These are phyloP conservation scores for Pezicula carpinea DNA, from an alignment of 2,329 filamentous ascomycete species.

Conservation along the genomic window DNA sequence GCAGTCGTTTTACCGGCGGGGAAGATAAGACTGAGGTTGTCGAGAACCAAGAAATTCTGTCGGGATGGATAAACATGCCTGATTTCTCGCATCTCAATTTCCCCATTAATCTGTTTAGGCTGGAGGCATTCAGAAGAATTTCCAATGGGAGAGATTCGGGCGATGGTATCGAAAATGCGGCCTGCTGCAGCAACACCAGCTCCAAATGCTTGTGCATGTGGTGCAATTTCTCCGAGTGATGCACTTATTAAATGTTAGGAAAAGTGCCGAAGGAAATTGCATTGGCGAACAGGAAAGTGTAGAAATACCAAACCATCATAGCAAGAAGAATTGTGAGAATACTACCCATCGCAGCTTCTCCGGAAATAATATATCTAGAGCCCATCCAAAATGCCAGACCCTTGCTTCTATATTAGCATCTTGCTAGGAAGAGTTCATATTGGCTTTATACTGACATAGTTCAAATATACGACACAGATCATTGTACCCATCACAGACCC, in stretches of 20 bases:
- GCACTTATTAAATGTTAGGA: no score
- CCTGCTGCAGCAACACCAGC: conserved; percentile 73
- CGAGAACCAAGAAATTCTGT: conserved; percentile 58
- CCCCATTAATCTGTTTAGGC: conserved; percentile 65
- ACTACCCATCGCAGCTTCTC: conserved; percentile 8
- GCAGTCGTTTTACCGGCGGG: conserved; percentile 64
- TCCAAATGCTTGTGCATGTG: conserved; percentile 79
- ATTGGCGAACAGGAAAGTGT: no score
- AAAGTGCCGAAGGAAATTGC: no score
- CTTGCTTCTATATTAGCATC: no score
- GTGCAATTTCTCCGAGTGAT: conserved; percentile 52
- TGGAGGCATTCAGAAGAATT: conserved; percentile 60
- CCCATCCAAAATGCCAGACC: conserved; percentile 46
- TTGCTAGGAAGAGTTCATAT: no score
- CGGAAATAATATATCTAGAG: conserved; percentile 8
- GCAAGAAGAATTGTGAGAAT: conserved; percentile 44
- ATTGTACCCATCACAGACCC: conserved; percentile 75
- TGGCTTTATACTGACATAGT: conserved; percentile 51
- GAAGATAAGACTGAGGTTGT: conserved; percentile 53
- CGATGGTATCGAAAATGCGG: conserved; percentile 90
- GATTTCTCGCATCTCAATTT: conserved; percentile 70
- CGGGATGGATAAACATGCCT: conserved; percentile 70
- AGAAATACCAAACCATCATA: conserved; percentile 49
- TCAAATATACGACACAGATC: conserved; percentile 77
- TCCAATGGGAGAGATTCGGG: conserved; percentile 77